phyloP scores from a whole-genome alignment of 78 protist species.

The Isochrysis galbana region DNA sequence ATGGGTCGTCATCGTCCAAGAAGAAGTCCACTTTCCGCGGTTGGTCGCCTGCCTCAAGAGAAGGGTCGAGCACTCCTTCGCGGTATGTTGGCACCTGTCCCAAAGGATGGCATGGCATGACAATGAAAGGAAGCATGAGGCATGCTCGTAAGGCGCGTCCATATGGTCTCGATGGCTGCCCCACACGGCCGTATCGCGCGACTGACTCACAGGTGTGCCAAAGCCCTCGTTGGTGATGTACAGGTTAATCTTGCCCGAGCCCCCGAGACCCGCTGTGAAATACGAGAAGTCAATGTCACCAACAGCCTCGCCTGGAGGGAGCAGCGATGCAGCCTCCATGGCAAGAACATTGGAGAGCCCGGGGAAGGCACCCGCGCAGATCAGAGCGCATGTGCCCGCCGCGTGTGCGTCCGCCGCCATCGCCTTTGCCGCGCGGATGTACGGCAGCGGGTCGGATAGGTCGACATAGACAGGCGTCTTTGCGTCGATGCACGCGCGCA shows the following conservation, averaged over 20 bases:
- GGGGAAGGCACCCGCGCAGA: conserved; percentile 20
- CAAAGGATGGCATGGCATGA: too few relatives aligned
- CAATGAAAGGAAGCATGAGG: too few relatives aligned
- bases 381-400: not conserved
- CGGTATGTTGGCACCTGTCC: not conserved
- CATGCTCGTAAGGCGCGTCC: too few relatives aligned
- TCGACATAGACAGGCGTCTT: conserved; percentile 32
- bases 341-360: conserved; percentile 37
- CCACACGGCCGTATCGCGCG: too few relatives aligned
- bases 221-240: conserved; percentile 35
- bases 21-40: not conserved
- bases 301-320: not conserved
- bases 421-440: not conserved
- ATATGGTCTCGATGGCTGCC: too few relatives aligned
- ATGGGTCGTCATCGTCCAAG: not conserved
- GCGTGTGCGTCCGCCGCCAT: not conserved
- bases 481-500: not conserved
- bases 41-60: not conserved
- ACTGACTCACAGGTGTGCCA: conserved; percentile 14
- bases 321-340: conserved; percentile 12
- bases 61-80: not conserved
- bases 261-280: conserved; percentile 41
- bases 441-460: conserved; percentile 33
- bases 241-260: conserved; percentile 29
- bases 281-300: conserved; percentile 4